Evolutionary conservation across 2,329 filamentous ascomycete genomes (phyloP).

Genomic region (Arthrobotrys pseudoclavata): DNA sequence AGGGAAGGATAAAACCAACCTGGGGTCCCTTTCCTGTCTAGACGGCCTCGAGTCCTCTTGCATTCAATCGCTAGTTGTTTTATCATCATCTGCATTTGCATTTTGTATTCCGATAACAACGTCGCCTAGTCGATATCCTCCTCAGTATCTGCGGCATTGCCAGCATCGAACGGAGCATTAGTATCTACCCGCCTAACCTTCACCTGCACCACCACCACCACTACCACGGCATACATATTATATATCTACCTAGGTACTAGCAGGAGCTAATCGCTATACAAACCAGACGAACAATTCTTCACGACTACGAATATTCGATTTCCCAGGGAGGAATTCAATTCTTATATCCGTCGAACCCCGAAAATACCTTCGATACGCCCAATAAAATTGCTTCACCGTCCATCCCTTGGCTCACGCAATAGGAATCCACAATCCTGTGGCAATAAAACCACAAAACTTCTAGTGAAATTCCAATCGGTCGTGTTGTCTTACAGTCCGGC

Average conservation of each 20-base stretch:
- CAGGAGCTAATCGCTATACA: slow-evolving; percentile 28
- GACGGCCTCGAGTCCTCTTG: slow-evolving; percentile 5
- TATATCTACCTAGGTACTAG: slow-evolving; percentile 8
- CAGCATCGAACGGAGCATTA: slow-evolving; percentile 15
- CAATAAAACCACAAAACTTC: slow-evolving; percentile 49
- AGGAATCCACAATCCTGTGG: slow-evolving; percentile 49
- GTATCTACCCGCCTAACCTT: slow-evolving; percentile 1
- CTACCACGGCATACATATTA: not conserved
- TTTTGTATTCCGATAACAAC: slow-evolving; percentile 36
- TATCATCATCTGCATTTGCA: slow-evolving; percentile 31
- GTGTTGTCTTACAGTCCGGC: slow-evolving; percentile 49
- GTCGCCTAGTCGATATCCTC: slow-evolving; percentile 12
- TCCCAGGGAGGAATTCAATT: slow-evolving; percentile 37
- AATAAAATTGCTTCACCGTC: slow-evolving; percentile 16
- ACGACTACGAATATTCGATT: slow-evolving; percentile 23
- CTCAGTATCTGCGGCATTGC: slow-evolving; percentile 4
- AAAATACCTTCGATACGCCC: slow-evolving; percentile 30
- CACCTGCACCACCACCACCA: not conserved
- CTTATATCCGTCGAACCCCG: slow-evolving; percentile 16
- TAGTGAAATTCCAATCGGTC: slow-evolving; percentile 33
- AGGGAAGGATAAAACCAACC: slow-evolving; percentile 42
- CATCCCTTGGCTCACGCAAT: slow-evolving; percentile 37
- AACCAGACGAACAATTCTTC: slow-evolving; percentile 33
- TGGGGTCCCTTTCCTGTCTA: slow-evolving; percentile 34
- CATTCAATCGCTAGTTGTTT: slow-evolving; percentile 31